phyloP scores from a whole-genome alignment of 805 yeast species.

The Lipomyces lipofer region DNA sequence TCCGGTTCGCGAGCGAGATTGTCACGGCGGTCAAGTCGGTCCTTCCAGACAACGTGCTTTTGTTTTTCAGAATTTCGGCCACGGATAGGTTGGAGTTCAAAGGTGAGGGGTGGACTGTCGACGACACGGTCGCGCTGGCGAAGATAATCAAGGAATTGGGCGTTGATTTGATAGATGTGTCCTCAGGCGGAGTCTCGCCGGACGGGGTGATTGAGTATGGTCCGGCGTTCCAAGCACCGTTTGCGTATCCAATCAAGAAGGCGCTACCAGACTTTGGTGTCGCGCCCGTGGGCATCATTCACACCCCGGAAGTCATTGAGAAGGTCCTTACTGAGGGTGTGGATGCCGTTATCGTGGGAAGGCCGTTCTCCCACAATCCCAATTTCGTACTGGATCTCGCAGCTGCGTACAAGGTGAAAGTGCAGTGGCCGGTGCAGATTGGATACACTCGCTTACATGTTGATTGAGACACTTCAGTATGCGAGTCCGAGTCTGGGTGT shows the following conservation, averaged over 20 bases:
- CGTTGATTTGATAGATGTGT: slow-evolving; percentile 55
- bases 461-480: not conserved
- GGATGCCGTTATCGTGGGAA: slow-evolving; percentile 53
- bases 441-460: slow-evolving; percentile 22
- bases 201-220: slow-evolving; percentile 38
- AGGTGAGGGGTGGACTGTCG: slow-evolving; percentile 45
- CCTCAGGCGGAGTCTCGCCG: slow-evolving; percentile 53
- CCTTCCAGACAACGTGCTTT: slow-evolving; percentile 47
- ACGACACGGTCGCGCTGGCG: slow-evolving; percentile 43
- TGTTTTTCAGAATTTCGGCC: slow-evolving; percentile 52
- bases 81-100: slow-evolving; percentile 41
- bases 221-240: slow-evolving; percentile 44
- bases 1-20: slow-evolving; percentile 51
- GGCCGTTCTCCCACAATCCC: slow-evolving; percentile 50
- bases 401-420: slow-evolving; percentile 47
- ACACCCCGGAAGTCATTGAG: slow-evolving; percentile 43
- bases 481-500: not conserved
- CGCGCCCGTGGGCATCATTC: slow-evolving; percentile 51
- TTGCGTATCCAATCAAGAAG: slow-evolving; percentile 47
- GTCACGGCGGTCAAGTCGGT: slow-evolving; percentile 47
- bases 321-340: slow-evolving; percentile 44
- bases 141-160: slow-evolving; percentile 36
- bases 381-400: slow-evolving; percentile 55
- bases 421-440: slow-evolving; percentile 43
- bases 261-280: slow-evolving; percentile 49